Evolutionary conservation across 495 filamentous ascomycete species (phyloP), one percentile per base, ranked within the genome.

Genomic region (Hamigera avellanea): DNA sequence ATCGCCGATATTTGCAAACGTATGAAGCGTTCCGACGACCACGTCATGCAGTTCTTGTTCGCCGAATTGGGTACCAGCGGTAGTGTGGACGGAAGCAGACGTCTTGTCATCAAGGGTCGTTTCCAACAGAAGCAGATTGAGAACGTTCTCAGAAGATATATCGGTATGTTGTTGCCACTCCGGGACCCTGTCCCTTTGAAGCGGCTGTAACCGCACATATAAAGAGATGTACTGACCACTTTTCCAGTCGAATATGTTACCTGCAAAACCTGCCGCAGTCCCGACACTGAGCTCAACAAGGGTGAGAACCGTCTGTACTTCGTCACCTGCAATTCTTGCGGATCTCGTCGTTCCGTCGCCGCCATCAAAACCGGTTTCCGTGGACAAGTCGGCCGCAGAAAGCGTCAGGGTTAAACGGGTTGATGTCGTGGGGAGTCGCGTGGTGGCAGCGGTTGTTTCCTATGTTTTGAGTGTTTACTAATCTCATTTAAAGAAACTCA

Each of bases 361-460:
- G 86, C 91, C 36, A 96, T 98, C 81, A 98, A 96, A 80, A 94
- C 86, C 28, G 91, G 91, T 84, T 98, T 96, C 85, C 86, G 85
- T 52, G 86, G 86, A 58, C 86, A 93, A 65, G 83, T 98, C 61
- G 89, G 89, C 53, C 95, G 95, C 81, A 78, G 91, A 68, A 86
- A 77, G 69, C 75, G 62, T 44, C 54, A 57, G 49, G 61, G 55
- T 52, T 66, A 66, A 60, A 44, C 14, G 29, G 34, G 27, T 18
- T 39, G 27, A 42, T 43, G 44, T 43, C 36, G 28, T 35, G n/a
- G 32, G 17, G 26, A 19, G 15, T 19, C 19, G 39, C 32, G 29
- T 43, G 36, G 17, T 38, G 37, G 35, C 40, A 38, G 46, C 36
- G 41, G 44, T 41, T 46, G 39, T 42, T 49, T 36, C 40, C 48